A percentile compares a stretch with the other conserved stretches of the same genome.
Evolutionary conservation across 208 protist genomes (phyloP).

Genomic region (Acanthamoeba lugdunensis): DNA sequence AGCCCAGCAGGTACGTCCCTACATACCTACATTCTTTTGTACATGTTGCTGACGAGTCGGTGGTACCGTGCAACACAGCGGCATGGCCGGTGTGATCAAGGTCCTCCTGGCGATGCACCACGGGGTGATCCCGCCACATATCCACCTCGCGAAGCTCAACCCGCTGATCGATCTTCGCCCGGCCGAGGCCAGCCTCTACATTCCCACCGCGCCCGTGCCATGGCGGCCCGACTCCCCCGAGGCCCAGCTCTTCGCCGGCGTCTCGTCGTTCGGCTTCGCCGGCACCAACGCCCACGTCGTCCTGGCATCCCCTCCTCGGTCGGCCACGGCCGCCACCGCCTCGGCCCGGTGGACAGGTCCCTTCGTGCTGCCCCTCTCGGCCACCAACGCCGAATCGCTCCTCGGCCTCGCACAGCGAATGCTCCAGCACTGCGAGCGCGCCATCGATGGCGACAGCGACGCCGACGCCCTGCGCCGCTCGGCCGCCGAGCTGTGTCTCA

Average conservation of each 20-base stretch:
- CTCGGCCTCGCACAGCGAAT: conserved; percentile 42
- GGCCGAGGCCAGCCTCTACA: not conserved
- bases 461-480: not conserved
- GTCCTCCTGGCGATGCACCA: conserved; percentile 71
- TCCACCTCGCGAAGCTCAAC: conserved; percentile 78
- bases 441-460: not conserved
- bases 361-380: conserved; percentile 77
- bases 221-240: not conserved
- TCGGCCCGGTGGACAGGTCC: not conserved
- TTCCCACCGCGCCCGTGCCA: conserved; percentile 36
- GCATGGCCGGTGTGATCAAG: conserved; percentile 82
- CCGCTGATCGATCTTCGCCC: conserved; percentile 33
- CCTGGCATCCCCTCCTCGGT: conserved; percentile 11
- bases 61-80: conserved; percentile 26
- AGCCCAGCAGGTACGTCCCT: conserved; percentile 41
- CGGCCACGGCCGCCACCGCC: not conserved
- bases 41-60: no score
- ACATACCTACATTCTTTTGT: not conserved
- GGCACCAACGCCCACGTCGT: conserved; percentile 82
- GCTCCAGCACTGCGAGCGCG: not conserved
- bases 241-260: conserved; percentile 55
- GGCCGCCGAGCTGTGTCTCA: conserved; percentile 58
- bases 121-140: conserved; percentile 60
- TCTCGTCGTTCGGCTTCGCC: conserved; percentile 82
- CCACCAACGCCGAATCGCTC: conserved; percentile 65